These are phyloP conservation scores for Coleophoma eucalyptorum DNA, from an alignment of 2,329 filamentous ascomycete species.

Conservation along the genomic window DNA sequence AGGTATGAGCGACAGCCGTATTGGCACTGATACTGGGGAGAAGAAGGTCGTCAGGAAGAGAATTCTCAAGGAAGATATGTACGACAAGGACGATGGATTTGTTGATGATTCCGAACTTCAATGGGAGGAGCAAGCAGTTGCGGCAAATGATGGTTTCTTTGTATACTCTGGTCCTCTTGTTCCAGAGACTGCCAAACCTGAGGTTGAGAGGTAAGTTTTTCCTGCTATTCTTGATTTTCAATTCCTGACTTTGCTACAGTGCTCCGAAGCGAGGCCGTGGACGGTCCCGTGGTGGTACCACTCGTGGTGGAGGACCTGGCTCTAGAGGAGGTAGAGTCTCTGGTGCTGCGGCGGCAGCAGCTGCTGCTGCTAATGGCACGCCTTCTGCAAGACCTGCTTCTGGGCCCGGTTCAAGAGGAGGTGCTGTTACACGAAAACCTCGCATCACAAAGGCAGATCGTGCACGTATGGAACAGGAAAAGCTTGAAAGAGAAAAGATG, in stretches of 20 bases:
- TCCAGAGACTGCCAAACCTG: slow-evolving; percentile 76
- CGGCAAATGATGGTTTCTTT: slow-evolving; percentile 95
- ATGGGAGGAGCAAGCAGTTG: slow-evolving; percentile 93
- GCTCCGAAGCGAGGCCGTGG: slow-evolving; percentile 60
- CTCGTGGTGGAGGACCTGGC: slow-evolving; percentile 55
- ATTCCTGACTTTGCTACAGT: slow-evolving; percentile 42
- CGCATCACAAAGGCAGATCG: slow-evolving; percentile 84
- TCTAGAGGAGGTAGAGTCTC: slow-evolving; percentile 1
- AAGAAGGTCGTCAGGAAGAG: slow-evolving; percentile 69
- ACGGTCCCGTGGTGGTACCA: slow-evolving; percentile 50
- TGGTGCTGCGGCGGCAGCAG: slow-evolving; percentile 2
- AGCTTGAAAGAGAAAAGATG: slow-evolving; percentile 63
- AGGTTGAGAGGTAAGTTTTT: slow-evolving; percentile 43
- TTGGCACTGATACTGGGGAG: slow-evolving; percentile 55
- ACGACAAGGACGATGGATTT: slow-evolving; percentile 79
- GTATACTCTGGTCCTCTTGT: slow-evolving; percentile 93
- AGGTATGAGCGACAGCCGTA: slow-evolving; percentile 55
- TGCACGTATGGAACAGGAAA: slow-evolving; percentile 76
- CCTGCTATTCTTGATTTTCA: slow-evolving; percentile 1
- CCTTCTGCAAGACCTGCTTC: slow-evolving; percentile 26
- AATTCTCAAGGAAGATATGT: slow-evolving; percentile 77
- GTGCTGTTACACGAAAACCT: slow-evolving; percentile 72
- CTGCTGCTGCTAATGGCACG: slow-evolving; percentile 40
- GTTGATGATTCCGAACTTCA: slow-evolving; percentile 91
- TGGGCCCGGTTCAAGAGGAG: slow-evolving; percentile 70